These are phyloP conservation scores for Botrytis porri DNA, from an alignment of 2,329 filamentous ascomycete species.

Conservation along the genomic window DNA sequence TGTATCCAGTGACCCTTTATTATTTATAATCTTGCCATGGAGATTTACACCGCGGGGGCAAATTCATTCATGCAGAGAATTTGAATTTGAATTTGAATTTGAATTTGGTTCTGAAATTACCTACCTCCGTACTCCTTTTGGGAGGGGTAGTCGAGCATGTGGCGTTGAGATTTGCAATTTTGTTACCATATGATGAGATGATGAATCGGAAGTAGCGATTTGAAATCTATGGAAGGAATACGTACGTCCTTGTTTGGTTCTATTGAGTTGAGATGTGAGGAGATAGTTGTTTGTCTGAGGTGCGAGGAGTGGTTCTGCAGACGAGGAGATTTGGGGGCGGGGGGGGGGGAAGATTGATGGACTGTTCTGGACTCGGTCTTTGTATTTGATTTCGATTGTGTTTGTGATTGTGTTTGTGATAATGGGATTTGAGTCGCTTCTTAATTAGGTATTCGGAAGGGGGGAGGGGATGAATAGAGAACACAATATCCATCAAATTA, in stretches of 20 bases:
- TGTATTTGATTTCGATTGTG: neutral
- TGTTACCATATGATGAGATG: neutral
- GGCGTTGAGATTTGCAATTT: neutral
- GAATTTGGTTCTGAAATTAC: too few relatives aligned
- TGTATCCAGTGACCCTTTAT: too few relatives aligned
- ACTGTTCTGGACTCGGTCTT: neutral
- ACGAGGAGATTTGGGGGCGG: neutral
- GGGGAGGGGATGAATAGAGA: neutral
- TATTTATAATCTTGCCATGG: neutral
- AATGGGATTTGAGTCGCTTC: neutral
- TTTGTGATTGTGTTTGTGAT: neutral
- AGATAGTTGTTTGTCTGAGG: neutral
- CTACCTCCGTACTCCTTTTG: neutral
- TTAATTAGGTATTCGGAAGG: neutral
- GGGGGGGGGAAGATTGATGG: neutral
- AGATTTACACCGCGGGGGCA: too few relatives aligned
- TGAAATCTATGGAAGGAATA: neutral
- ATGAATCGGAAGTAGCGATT: neutral
- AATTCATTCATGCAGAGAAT: too few relatives aligned
- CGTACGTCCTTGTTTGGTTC: fast-evolving
- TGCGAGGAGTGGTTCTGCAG: neutral
- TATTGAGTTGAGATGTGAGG: neutral
- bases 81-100: too few relatives aligned
- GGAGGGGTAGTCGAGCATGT: neutral
- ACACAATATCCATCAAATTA: neutral